Base-by-base conservation (phyloP, 108 stramenopile species). In the Skeletonema grethae region DNA sequence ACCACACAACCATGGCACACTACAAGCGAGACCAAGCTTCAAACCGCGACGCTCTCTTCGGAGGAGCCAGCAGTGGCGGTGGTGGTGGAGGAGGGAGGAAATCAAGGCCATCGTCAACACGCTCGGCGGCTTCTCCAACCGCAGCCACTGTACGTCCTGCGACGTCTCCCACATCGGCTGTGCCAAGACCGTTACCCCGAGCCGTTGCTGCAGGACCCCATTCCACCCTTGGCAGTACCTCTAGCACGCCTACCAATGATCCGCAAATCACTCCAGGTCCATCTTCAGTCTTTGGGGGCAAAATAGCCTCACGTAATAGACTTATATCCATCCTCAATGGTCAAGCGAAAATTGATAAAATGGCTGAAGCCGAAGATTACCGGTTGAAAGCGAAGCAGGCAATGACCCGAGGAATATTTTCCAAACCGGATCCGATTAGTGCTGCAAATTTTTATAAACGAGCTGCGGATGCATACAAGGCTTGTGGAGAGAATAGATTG, bases 371-470 rank as follows among this genome's bases (percentile, higher is more conserved):
- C 15, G 84, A 90, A 65, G 86, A 89, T 11, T 87, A 80, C 65
- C 85, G 86, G n/a, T 75, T 79, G 63, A 84, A 85, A 70, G 94
- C 94, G 29, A 89, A 87, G 67, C 92, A 95, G 76, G 84, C 86
- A 29, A 90, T 92, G 88, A 84, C 86, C 18, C 70, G 80, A 7
- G 85, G 85, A 3, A 39, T 95, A 36, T 92, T 92, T 67, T 73
- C 79, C 28, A 69, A 65, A 45, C 84, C 91, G 25, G 94, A 95
- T 70, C 94, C 94, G 35, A 70, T 95, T 62, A 65, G 71, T 25
- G 94, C 91, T 8, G 86, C 77, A 7, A 92, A 84, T 13, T 90
- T 80, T 57, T 95, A 92, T 83, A 90, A 92, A 76, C 89, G 94
- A 25, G 94, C 94, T 25, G 94, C 94, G 20, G 94, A 95, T 66